Evolutionary conservation across 2,329 filamentous ascomycete species (phyloP).

Genomic region (Claviceps monticola): DNA sequence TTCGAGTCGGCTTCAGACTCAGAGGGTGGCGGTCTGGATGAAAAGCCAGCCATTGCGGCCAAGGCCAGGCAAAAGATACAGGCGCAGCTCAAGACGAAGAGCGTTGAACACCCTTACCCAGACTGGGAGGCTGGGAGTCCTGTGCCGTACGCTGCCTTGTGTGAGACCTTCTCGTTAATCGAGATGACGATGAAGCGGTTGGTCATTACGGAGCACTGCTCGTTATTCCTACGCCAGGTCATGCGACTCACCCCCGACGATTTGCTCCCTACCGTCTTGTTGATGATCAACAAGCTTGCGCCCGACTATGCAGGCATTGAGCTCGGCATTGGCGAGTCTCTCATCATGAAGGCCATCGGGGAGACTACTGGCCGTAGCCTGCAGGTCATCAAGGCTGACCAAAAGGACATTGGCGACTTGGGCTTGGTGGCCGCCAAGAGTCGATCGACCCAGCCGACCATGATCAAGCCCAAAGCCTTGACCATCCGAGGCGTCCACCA

Average conservation of each 20-base stretch:
- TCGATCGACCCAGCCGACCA: constrained; percentile 85
- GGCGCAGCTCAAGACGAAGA: constrained; percentile 52
- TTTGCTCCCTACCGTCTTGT: constrained; percentile 71
- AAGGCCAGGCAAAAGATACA: constrained; percentile 75
- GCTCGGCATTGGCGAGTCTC: constrained; percentile 91
- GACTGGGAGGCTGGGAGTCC: constrained; percentile 86
- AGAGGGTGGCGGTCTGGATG: constrained; percentile 37
- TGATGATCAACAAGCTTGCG: constrained; percentile 97
- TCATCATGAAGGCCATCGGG: constrained; percentile 98
- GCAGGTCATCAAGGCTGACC: constrained; percentile 83
- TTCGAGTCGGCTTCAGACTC: constrained; percentile 25
- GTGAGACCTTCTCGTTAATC: constrained; percentile 84
- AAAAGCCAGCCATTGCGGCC: constrained; percentile 55
- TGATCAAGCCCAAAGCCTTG: constrained; percentile 93
- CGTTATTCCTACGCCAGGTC: constrained; percentile 86
- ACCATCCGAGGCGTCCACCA: constrained; percentile 80
- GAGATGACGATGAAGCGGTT: constrained; percentile 90
- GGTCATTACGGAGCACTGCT: constrained; percentile 77
- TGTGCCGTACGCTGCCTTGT: constrained; percentile 88
- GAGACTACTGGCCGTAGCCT: constrained; percentile 84
- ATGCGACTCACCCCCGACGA: constrained; percentile 79
- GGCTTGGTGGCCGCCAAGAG: constrained; percentile 93
- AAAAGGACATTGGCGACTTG: constrained; percentile 91
- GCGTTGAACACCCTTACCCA: constrained; percentile 75
- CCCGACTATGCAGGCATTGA: constrained; percentile 95